Conservation (phyloP, 2,329 filamentous ascomycete genomes). For the Fusarium subtropicale region DNA sequence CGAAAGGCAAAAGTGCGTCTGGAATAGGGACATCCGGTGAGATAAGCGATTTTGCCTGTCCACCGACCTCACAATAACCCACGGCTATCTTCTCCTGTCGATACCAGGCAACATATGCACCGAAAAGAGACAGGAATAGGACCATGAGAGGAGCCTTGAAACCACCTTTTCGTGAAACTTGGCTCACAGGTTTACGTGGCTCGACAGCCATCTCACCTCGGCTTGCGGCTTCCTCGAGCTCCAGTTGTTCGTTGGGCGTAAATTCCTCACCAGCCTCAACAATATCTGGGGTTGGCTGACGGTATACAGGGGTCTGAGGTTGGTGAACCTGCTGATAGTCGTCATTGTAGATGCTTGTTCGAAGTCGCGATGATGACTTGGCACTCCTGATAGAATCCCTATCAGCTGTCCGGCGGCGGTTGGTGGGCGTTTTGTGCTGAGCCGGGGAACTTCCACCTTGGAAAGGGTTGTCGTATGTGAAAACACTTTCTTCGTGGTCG, state of each 20-base stretch:
- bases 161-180: slow-evolving; percentile 56
- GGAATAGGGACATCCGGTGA: slow-evolving; percentile 69
- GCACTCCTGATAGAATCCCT: slow-evolving; percentile 57
- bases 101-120: slow-evolving; percentile 84
- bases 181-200: slow-evolving; percentile 56
- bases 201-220: slow-evolving; percentile 62
- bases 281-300: slow-evolving; percentile 51
- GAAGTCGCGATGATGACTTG: slow-evolving; percentile 57
- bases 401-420: slow-evolving; percentile 62
- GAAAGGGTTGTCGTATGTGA: slow-evolving; percentile 92
- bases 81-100: slow-evolving; percentile 96
- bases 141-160: slow-evolving; percentile 76
- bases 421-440: slow-evolving; percentile 59
- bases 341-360: slow-evolving; percentile 53
- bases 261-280: slow-evolving; percentile 89
- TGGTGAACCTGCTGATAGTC: slow-evolving; percentile 53
- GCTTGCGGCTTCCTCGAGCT: slow-evolving; percentile 75
- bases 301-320: slow-evolving; percentile 38
- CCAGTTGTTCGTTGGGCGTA: slow-evolving; percentile 88
- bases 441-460: slow-evolving; percentile 82
- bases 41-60: slow-evolving; percentile 65
- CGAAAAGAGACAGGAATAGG: slow-evolving; percentile 75
- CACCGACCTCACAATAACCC: slow-evolving; percentile 90
- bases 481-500: slow-evolving; percentile 70
- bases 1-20: slow-evolving; percentile 74